Base-by-base conservation (phyloP, 805 yeast species). In the Barnettozyma pratensis region DNA sequence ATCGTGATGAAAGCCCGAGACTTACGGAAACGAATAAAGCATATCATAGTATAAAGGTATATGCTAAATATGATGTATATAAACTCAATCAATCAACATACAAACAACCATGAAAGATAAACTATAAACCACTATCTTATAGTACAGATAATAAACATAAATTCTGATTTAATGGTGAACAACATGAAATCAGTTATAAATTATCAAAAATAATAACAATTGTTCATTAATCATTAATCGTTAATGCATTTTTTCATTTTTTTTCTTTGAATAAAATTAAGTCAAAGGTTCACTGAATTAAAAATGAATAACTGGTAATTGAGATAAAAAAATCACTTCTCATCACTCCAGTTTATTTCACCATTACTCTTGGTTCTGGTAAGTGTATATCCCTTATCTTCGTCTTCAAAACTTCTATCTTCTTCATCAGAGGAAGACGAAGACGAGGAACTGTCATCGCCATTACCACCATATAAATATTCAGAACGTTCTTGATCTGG, bases 281-380 rank as follows among this genome's bases (percentile, higher is more conserved):
- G 3, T 19, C 19, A 19, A 19, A 19, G 19, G 19, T n/a, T 37
- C 32, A n/a, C 19, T 31, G 34, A 31, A 31, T 7, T 31, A 31
- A 10, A 31, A 29, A n/a, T 25, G 26, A 31, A 37, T 5, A 34
- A 26, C 30, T 19, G 19, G 19, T 19, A 19, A 19, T 19, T 19
- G 26, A n/a, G 12, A 27, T 3, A 25, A 38, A 19, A n/a, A 28
- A 11, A 6, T 39, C 37, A 44, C 14, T 64, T 68, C 26, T 66
- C 63, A 12, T 61, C 66, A 41, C 58, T 62, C 70, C 69, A 65
- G 42, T 52, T 64, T 49, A 63, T 48, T 40, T 69, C 72, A 25
- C 67, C 69, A 43, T 67, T 63, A 45, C 74, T 68, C 14, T 63
- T 67, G 41, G 65, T 62, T 44, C 75, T 60, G 7, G 64, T 59